Evolutionary conservation across 306 rosid species (phyloP).

Genomic region (Lathyrus aphaca): DNA sequence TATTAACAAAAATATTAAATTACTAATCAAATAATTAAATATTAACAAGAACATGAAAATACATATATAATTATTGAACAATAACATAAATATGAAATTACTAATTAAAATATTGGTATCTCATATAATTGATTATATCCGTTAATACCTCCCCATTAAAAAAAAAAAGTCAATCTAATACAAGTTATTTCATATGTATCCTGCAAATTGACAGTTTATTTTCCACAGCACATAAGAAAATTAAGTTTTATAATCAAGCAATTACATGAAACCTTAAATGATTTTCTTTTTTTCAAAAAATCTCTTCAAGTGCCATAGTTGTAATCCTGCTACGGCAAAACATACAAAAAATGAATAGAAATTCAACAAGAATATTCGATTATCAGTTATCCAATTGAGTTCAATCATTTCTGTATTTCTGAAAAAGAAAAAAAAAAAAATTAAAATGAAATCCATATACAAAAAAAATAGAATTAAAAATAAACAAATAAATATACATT

Average conservation of each 20-base stretch:
- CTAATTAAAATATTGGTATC: too few relatives aligned
- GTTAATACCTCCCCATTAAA: too few relatives aligned
- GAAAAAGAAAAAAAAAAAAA: background rate
- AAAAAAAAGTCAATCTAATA: background rate
- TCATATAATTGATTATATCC: too few relatives aligned
- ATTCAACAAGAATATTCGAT: slow-evolving; percentile 38
- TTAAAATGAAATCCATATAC: background rate
- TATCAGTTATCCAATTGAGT: slow-evolving; percentile 48
- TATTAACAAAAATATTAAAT: too few relatives aligned
- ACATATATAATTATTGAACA: too few relatives aligned
- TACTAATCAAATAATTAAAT: too few relatives aligned
- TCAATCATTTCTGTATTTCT: slow-evolving; percentile 70
- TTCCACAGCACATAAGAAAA: background rate
- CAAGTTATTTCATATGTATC: background rate
- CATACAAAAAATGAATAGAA: slow-evolving; percentile 61
- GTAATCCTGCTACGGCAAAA: slow-evolving; percentile 66
- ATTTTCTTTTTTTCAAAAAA: too few relatives aligned
- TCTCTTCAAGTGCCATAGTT: slow-evolving; percentile 17
- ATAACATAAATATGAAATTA: too few relatives aligned
- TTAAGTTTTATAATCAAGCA: background rate
- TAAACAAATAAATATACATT: background rate
- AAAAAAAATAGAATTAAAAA: background rate
- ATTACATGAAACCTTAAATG: background rate
- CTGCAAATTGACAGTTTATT: background rate
- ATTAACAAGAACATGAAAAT: too few relatives aligned